A percentile compares a stretch with the other conserved stretches of the same genome.
phyloP scores from a whole-genome alignment of 257 asterid genomes.

The Gardenia jasminoides region DNA sequence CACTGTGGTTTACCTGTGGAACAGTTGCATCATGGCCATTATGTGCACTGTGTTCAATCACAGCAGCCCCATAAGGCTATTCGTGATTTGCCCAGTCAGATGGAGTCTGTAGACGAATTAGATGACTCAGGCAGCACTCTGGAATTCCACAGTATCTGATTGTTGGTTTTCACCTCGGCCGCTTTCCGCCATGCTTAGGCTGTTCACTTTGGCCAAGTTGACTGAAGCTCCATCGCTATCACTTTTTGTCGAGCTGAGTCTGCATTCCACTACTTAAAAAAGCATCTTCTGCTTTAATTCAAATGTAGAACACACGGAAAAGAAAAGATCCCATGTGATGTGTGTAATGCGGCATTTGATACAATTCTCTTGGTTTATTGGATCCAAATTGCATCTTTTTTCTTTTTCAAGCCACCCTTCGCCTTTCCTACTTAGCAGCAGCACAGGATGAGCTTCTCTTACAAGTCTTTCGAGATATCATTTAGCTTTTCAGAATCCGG shows the following conservation, averaged over 20 bases:
- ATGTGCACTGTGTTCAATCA: not conserved
- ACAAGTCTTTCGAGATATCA: conserved; percentile 21
- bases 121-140: conserved; percentile 26
- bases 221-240: conserved; percentile 20
- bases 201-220: conserved; percentile 29
- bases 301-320: conserved; percentile 17
- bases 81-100: conserved; percentile 4
- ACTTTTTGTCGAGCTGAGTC: conserved; percentile 21
- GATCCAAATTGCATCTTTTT: conserved; percentile 6
- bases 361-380: conserved; percentile 3
- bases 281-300: conserved; percentile 33
- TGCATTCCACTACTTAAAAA: conserved; percentile 25
- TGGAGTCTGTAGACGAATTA: not conserved
- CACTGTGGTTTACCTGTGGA: not conserved
- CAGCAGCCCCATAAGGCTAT: not conserved
- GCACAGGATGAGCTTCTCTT: conserved; percentile 18
- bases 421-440: conserved; percentile 11
- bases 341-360: conserved; percentile 7
- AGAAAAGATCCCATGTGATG: conserved; percentile 16
- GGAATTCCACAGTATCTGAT: conserved; percentile 13
- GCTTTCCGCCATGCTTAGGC: conserved; percentile 10
- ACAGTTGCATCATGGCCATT: not conserved
- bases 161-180: conserved; percentile 2
- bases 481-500: conserved; percentile 8
- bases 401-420: conserved; percentile 1